Evolutionary conservation across 73 alveolate species (phyloP).

Genomic region (Effrenium voratum): DNA sequence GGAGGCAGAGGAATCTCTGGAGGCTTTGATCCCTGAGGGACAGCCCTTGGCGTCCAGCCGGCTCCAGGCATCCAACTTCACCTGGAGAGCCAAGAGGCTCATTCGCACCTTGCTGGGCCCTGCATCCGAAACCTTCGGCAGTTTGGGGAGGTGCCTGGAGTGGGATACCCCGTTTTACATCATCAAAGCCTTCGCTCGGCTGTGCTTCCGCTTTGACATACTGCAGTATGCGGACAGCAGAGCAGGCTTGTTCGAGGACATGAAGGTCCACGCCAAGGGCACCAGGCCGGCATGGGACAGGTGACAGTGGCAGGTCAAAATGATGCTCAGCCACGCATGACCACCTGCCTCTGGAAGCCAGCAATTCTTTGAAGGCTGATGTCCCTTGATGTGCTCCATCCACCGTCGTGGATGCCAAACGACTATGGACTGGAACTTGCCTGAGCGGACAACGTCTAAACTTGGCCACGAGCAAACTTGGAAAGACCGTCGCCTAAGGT

Average conservation of each 20-base stretch:
- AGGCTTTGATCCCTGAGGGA: constrained; percentile 67
- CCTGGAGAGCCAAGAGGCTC: constrained; percentile 54
- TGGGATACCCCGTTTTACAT: constrained; percentile 76
- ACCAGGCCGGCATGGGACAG: constrained; percentile 24
- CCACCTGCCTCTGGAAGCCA: neutral
- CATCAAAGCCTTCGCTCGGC: constrained; percentile 38
- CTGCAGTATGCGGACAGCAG: constrained; percentile 60
- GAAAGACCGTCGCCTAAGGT: neutral
- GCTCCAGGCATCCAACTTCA: constrained; percentile 58
- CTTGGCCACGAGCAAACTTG: neutral
- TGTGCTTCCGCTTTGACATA: constrained; percentile 38
- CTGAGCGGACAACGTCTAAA: neutral
- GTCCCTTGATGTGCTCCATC: constrained; percentile 35
- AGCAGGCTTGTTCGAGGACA: constrained; percentile 35
- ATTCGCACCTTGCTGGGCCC: constrained; percentile 43
- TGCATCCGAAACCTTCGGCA: neutral
- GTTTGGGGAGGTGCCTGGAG: constrained; percentile 63
- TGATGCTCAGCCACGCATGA: too few relatives aligned
- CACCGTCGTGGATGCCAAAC: constrained; percentile 65
- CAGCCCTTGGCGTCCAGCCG: constrained; percentile 70
- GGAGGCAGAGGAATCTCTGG: constrained; percentile 16
- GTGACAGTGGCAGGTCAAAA: neutral
- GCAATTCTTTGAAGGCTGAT: neutral
- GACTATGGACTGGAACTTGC: constrained; percentile 48
- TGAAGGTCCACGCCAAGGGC: constrained; percentile 12